Evolutionary conservation across 2,329 filamentous ascomycete genomes (phyloP), one percentile per base, ranked within the genome.

Genomic region (Ophiostoma tasmaniense): DNA sequence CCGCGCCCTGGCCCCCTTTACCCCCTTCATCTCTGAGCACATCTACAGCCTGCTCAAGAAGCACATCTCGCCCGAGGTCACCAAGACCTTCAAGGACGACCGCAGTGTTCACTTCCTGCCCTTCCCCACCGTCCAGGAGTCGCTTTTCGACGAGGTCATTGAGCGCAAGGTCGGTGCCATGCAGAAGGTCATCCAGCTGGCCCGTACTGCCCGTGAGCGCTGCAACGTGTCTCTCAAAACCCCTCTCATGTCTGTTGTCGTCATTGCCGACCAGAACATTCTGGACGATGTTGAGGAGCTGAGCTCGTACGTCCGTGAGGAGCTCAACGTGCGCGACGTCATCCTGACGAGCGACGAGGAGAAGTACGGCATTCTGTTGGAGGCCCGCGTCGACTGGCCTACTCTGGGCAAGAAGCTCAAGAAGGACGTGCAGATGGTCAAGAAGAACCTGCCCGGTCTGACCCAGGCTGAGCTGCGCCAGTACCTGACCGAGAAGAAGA

Each of bases 341-440:
- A 82, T 97, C 13, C 84, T 97, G 67, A 92, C 92, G 2, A 89
- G 87, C 8, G 93, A 98, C 72, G 95, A 98, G 80, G 89, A 87
- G 68, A 91, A 90, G 77, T 97, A 97, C 81, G 91, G 93, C 68
- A 93, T 99, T 64, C 89, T 95, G 76, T 96, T 97, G 80, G 92
- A 90, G 71, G 92, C 94, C 20, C 87, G 86, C 52, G 93, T 93
- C 8, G 95, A 99, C 79, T 97, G 95, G 90, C 93, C 95, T 17
- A 90, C 91, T 1, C 84, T 99, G 20, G 95, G 95, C 73, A 97
- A 97, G 86, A 98, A 98, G 82, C 85, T 98, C 74, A 96, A 96
- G 84, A 97, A 97, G 80, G 93, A 97, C 75, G 91, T 93, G 73
- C 87, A 89, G 73, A 92, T 90, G 77, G 93, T 98, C 74, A 96